Base-by-base conservation (phyloP, 1,284 basidiomycete species). In the Ceratobasidium sp. region DNA sequence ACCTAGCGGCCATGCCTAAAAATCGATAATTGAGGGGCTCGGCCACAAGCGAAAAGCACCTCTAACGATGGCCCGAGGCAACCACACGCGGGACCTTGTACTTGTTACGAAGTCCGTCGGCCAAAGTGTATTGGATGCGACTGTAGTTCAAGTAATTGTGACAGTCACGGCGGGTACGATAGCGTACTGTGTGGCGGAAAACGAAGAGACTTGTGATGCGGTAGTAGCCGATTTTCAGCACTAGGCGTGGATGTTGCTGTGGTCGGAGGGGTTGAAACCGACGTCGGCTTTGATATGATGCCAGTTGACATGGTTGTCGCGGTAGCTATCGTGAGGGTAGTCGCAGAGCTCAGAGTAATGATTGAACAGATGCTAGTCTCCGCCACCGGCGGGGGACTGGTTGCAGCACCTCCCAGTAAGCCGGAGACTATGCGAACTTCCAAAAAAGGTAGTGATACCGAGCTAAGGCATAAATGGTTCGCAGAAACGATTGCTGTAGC, bases 11-110 rank as follows among this genome's bases (percentile, higher is more conserved):
- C 69, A 61, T 62, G n/a, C 44, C 69, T 50, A 61, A 28, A 68
- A 28, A 46, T 56, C 38, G 69, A 44, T 40, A 71, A 59, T 46
- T 15, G 69, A 71, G 56, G 28, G 56, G 69, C 69, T 69, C 56
- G 61, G 69, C 12, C 33, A 62, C 40, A 15, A 10, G 23, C 46
- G 69, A 62, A 71, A 71, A 46, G 56, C 69, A 56, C 56, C 69
- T 56, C 69, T 40, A 61, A n/a, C 6, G 42, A 17, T n/a, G n/a
- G n/a, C 9, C 67, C 13, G 20, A 59, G 28, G 40, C 23, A 56
- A 38, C 57, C n/a, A 23, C 28, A 17, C 52, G 23, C 57, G 57
- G 40, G 57, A 61, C 52, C 48, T 57, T n/a, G 57, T 59, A 20
- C 46, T 23, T 23, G 56, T 70, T 44, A 62, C 44, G 20, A 46